phyloP scores from a whole-genome alignment of 192 early-diverging fungal genomes.

The Funneliformis mosseae region DNA sequence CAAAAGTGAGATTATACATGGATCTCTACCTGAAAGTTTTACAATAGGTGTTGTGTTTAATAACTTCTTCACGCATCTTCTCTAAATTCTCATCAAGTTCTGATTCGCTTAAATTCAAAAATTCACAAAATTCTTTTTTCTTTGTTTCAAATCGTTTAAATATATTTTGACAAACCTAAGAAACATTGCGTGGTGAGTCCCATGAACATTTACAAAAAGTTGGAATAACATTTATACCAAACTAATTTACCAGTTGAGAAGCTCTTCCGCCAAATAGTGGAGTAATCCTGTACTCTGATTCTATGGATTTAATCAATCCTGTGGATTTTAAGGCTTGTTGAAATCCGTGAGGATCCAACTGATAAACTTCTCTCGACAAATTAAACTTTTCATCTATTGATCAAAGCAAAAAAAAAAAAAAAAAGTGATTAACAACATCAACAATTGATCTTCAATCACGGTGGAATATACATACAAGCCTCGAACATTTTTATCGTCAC shows the following conservation, averaged over 20 bases:
- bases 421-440: neutral
- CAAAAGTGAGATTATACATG: no score
- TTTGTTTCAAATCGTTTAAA: neutral
- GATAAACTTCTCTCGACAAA: neutral
- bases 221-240: no score
- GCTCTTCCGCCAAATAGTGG: neutral
- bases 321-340: neutral
- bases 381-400: neutral
- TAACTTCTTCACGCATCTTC: neutral
- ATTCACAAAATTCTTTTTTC: neutral
- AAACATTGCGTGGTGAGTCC: neutral
- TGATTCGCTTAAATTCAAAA: neutral
- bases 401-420: neutral
- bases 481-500: neutral
- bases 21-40: neutral
- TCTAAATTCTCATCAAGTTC: neutral
- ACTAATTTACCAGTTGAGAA: conserved; percentile 14
- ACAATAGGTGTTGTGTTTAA: neutral
- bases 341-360: neutral
- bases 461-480: neutral
- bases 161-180: conserved; percentile 3
- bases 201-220: no score
- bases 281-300: neutral
- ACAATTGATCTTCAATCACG: neutral
- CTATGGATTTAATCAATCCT: neutral